Evolutionary conservation across 2,329 filamentous ascomycete genomes (phyloP).

Genomic region (Coccinonectria pachysandricola): DNA sequence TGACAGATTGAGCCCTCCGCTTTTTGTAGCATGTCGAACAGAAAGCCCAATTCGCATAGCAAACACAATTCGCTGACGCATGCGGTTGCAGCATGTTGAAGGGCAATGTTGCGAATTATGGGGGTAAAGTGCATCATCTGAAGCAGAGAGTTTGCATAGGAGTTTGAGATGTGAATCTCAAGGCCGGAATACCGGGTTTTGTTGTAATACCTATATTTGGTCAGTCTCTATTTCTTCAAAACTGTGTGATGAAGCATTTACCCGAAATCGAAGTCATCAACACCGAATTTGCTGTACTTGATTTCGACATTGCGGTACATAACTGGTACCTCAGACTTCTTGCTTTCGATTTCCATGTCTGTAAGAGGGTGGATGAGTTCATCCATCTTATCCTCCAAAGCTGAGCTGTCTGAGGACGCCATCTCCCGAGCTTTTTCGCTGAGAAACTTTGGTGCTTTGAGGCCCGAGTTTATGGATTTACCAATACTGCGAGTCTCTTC

Average conservation of each 20-base stretch:
- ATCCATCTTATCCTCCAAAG: conserved; percentile 33
- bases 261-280: conserved; percentile 99
- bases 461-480: conserved; percentile 47
- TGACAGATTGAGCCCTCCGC: conserved; percentile 90
- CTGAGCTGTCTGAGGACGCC: conserved; percentile 33
- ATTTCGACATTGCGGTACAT: conserved; percentile 95
- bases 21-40: conserved; percentile 98
- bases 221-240: conserved; percentile 7
- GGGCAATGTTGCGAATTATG: conserved; percentile 72
- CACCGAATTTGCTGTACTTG: conserved; percentile 96
- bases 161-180: conserved; percentile 94
- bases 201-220: conserved; percentile 68
- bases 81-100: conserved; percentile 78
- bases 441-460: conserved; percentile 77
- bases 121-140: conserved; percentile 90
- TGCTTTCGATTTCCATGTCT: conserved; percentile 60
- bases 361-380: conserved; percentile 57
- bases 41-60: conserved; percentile 85
- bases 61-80: conserved; percentile 78
- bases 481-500: conserved; percentile 62
- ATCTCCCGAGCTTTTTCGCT: conserved; percentile 81
- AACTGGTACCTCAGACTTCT: conserved; percentile 71
- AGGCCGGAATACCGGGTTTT: conserved; percentile 83
- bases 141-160: conserved; percentile 85
- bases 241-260: conserved; percentile 33